Base-by-base conservation (phyloP, 1,284 basidiomycete species). In the Mycena sp. region DNA sequence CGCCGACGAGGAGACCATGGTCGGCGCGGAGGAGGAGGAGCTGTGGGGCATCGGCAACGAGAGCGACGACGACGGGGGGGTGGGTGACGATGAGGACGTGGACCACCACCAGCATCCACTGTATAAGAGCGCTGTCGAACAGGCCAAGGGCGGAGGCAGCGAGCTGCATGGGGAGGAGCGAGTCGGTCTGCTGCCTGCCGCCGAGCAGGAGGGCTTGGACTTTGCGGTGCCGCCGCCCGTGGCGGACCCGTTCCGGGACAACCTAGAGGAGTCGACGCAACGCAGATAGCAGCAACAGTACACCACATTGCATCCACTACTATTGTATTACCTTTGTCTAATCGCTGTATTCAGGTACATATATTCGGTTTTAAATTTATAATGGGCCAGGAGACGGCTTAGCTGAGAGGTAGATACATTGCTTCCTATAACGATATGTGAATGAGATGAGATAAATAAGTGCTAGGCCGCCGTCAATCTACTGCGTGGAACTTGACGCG, bases 31-130 rank as follows among this genome's bases (percentile, higher is more conserved):
- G 37, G 78, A 76, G 35, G 76, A 81, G 1, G 81, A 79, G 21
- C 66, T 87, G 37, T 93, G 91, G 90, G 82, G 87, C 49, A 79
- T 92, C 1, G 89, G 90, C 2, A 85, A 90, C 23, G 82, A 75
- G 19, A 88, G 85, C 62, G 90, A 91, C 19, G 82, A 83, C 12
- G 72, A 38, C 28, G 71, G 65, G 28, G 76, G 71, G 16, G 74
- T 75, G 28, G 76, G 61, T 17, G 50, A 60, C 28, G 67, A 68
- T 25, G 67, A 66, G 14, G 67, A 68, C 21, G 58, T 59, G 10
- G 67, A 68, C 45, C 61, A 68, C 55, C 58, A 50, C 46, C 67
- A 68, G 45, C 63, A 68, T 29, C 67, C 67, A 12, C 32, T 68
- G 14, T 56, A 60, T 28, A 61, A 61, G 5, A 38, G 50, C 11